Conservation (phyloP, 768 basidiomycete genomes). For the Pleurotus cornucopiae region DNA sequence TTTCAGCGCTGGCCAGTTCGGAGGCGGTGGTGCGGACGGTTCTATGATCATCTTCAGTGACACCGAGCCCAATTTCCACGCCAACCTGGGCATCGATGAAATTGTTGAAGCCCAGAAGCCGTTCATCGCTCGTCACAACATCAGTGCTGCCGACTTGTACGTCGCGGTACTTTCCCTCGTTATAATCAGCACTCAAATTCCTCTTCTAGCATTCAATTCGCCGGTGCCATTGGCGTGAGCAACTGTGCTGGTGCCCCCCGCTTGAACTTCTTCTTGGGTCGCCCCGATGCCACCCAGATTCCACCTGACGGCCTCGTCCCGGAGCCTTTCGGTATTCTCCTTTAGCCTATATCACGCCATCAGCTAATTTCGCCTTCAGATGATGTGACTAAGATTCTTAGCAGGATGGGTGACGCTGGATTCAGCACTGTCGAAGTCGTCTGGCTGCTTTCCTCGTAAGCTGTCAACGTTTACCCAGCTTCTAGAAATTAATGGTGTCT, state of each 20-base stretch:
- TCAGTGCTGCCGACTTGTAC: constrained; percentile 42
- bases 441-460: constrained; percentile 30
- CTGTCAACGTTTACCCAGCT: background rate
- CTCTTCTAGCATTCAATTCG: constrained; percentile 36
- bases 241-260: constrained; percentile 44
- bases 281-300: constrained; percentile 26
- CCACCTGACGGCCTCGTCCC: constrained; percentile 27
- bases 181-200: background rate
- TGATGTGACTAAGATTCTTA: background rate
- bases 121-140: constrained; percentile 29
- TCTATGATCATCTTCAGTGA: constrained; percentile 43
- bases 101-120: constrained; percentile 31
- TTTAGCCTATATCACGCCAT: background rate
- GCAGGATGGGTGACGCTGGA: constrained; percentile 28
- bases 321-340: constrained; percentile 18
- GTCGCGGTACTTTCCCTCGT: constrained; percentile 10
- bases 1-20: constrained; percentile 6
- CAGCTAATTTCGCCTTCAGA: background rate
- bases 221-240: constrained; percentile 35
- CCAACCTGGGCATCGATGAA: constrained; percentile 40
- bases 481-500: too few relatives aligned
- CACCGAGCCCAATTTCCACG: constrained; percentile 36
- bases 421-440: constrained; percentile 31
- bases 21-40: constrained; percentile 44
- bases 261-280: constrained; percentile 35